Conservation (phyloP, 345 rosid genomes). For the Reutealis trisperma region DNA sequence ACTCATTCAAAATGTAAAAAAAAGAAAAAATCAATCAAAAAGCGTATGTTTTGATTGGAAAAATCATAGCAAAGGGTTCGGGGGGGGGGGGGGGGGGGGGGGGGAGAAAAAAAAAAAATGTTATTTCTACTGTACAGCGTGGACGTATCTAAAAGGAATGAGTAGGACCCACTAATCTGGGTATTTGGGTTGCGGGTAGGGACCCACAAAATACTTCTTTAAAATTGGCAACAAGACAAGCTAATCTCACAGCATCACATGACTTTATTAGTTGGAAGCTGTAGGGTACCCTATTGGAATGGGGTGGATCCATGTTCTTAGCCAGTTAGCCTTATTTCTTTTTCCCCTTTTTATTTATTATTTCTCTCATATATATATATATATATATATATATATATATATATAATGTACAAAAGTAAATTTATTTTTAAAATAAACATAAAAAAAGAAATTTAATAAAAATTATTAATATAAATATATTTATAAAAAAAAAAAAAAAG, state of each 20-base stretch:
- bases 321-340: not conserved
- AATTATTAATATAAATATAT: no score
- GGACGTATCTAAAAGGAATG: constrained; percentile 15
- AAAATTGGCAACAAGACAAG: constrained; percentile 26
- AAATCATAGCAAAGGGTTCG: constrained; percentile 32
- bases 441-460: no score
- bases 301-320: constrained; percentile 56
- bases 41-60: constrained; percentile 25
- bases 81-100: no score
- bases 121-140: constrained; percentile 10
- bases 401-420: no score
- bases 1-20: no score
- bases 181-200: constrained; percentile 3
- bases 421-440: no score
- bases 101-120: no score
- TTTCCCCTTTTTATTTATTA: not conserved
- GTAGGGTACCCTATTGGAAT: constrained; percentile 31
- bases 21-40: no score
- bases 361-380: no score
- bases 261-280: constrained; percentile 52
- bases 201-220: constrained; percentile 23
- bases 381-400: no score
- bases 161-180: constrained; percentile 30
- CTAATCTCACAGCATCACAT: constrained; percentile 38
- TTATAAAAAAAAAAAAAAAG: no score